Conservation (phyloP, 148 eudicot genomes). For the Fallopia convolvulus region DNA sequence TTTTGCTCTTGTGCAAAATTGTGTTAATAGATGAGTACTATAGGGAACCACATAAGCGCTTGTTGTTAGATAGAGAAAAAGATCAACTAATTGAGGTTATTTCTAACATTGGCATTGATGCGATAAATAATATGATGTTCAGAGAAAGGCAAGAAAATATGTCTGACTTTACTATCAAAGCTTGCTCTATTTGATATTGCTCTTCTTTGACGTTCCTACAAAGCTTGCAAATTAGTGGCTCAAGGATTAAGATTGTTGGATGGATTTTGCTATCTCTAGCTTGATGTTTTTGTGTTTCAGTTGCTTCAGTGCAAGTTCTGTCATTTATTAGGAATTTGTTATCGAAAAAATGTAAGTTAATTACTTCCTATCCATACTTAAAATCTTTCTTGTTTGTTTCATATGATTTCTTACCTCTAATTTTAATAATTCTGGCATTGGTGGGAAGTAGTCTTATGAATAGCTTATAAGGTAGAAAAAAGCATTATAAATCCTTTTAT, state of each 20-base stretch:
- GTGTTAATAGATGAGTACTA: constrained; percentile 55
- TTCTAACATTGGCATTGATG: constrained; percentile 59
- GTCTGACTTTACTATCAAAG: not conserved
- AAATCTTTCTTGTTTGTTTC: constrained; percentile 8
- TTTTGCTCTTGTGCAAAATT: not conserved
- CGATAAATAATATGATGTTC: constrained; percentile 65
- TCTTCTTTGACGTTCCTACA: no score
- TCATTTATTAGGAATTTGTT: no score
- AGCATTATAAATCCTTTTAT: no score
- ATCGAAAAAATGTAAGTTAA: constrained; percentile 27
- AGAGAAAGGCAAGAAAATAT: not conserved
- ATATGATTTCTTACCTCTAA: not conserved
- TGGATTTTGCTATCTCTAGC: no score
- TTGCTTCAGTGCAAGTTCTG: no score
- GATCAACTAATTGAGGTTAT: constrained; percentile 78
- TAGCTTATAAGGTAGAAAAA: no score
- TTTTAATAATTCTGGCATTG: no score
- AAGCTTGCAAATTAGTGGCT: no score
- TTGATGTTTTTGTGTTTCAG: no score
- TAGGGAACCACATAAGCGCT: constrained; percentile 45
- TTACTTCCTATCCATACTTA: constrained; percentile 9
- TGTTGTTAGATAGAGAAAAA: constrained; percentile 25
- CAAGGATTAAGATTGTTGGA: no score
- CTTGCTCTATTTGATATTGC: no score
- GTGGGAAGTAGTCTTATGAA: no score